Conservation (phyloP, 2,329 filamentous ascomycete species). For the Sporothrix globosa region DNA sequence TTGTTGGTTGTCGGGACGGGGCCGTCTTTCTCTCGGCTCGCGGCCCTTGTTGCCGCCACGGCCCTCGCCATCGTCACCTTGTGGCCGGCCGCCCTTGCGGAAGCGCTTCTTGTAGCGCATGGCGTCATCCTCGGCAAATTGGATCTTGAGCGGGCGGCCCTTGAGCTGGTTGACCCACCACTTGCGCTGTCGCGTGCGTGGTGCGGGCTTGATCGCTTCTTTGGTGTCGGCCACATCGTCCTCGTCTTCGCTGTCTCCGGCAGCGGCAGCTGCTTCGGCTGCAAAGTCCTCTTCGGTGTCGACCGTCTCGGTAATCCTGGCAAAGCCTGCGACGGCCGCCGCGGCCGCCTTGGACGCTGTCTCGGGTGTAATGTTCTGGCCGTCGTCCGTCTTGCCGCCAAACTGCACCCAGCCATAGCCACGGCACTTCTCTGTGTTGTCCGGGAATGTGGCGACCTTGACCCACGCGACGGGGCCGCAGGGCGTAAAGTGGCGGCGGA, state of each 20-base stretch:
- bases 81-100: slow-evolving; percentile 67
- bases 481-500: slow-evolving; percentile 78
- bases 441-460: slow-evolving; percentile 93
- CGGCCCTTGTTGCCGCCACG: slow-evolving; percentile 31
- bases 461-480: slow-evolving; percentile 82
- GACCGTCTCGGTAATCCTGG: slow-evolving; percentile 68
- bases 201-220: slow-evolving; percentile 47
- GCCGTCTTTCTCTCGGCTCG: slow-evolving; percentile 33
- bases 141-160: slow-evolving; percentile 80
- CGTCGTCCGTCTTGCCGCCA: slow-evolving; percentile 46
- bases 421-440: slow-evolving; percentile 90
- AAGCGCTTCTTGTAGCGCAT: slow-evolving; percentile 92
- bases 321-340: slow-evolving; percentile 78
- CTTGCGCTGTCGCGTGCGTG: slow-evolving; percentile 61
- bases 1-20: slow-evolving; percentile 19
- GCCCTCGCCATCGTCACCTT: slow-evolving; percentile 43
- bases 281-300: slow-evolving; percentile 66
- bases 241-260: slow-evolving; percentile 44
- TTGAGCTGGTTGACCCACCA: slow-evolving; percentile 86
- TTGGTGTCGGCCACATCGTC: slow-evolving; percentile 39
- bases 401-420: slow-evolving; percentile 97
- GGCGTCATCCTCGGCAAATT: slow-evolving; percentile 90
- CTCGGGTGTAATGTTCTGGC: slow-evolving; percentile 29
- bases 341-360: slow-evolving; percentile 71
- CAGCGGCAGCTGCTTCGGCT: slow-evolving; percentile 51